phyloP scores from a whole-genome alignment of 805 yeast species.

The Hanseniaspora pseudoguilliermondii region DNA sequence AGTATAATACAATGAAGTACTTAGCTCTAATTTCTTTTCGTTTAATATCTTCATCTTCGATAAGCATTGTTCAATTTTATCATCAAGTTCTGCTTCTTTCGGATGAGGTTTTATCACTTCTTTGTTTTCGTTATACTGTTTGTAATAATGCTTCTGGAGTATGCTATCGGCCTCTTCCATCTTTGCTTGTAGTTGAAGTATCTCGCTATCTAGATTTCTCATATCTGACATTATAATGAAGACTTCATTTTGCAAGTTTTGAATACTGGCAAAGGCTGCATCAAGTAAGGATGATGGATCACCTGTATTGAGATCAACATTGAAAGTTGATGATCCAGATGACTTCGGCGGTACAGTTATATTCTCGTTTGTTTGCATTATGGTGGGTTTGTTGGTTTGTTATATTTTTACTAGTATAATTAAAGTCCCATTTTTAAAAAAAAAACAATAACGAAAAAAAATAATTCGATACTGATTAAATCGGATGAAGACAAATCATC shows the following conservation, averaged over 20 bases:
- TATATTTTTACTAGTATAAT: not conserved
- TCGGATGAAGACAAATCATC: not conserved
- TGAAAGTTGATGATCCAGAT: not conserved
- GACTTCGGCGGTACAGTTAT: not conserved
- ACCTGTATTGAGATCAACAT: slow-evolving; percentile 32
- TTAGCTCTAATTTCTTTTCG: not conserved
- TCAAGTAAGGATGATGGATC: slow-evolving; percentile 81
- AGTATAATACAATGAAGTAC: slow-evolving; percentile 11
- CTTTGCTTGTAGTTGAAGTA: slow-evolving; percentile 14
- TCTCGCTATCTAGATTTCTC: slow-evolving; percentile 42
- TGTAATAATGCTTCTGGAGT: slow-evolving; percentile 10
- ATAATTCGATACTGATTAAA: not conserved
- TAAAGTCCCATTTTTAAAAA: not conserved
- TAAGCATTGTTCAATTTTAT: slow-evolving; percentile 1
- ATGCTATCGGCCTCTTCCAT: slow-evolving; percentile 10
- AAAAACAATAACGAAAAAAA: not conserved
- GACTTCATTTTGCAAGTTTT: slow-evolving; percentile 80
- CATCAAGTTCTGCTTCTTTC: slow-evolving; percentile 9
- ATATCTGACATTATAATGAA: slow-evolving; percentile 71
- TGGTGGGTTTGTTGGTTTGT: not conserved
- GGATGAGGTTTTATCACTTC: slow-evolving; percentile 8
- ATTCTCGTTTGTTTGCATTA: not conserved
- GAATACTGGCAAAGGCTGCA: slow-evolving; percentile 56
- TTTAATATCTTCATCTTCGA: not conserved
- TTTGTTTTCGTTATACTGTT: slow-evolving; percentile 11